These are phyloP conservation scores for Fusarium gaditjirri DNA, from an alignment of 2,329 filamentous ascomycete genomes.

Conservation along the genomic window DNA sequence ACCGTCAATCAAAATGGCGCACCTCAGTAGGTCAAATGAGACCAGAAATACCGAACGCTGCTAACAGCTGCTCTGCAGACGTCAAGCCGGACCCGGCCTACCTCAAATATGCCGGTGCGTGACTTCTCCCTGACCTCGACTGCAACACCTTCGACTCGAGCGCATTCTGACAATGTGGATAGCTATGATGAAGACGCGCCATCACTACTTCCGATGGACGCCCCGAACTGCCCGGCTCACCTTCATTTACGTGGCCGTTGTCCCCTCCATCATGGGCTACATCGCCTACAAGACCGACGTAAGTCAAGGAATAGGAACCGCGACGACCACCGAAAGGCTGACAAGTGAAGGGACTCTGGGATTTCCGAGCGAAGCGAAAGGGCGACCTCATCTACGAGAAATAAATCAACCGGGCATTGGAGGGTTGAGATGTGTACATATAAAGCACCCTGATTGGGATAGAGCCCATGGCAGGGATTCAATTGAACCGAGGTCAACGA, in stretches of 20 bases:
- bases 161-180: constrained; percentile 41
- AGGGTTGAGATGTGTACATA: constrained; percentile 56
- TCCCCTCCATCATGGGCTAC: constrained; percentile 77
- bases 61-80: constrained; percentile 48
- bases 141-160: background rate
- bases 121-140: constrained; percentile 37
- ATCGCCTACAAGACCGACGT: constrained; percentile 87
- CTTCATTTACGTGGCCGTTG: constrained; percentile 77
- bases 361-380: constrained; percentile 86
- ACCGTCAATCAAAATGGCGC: constrained; percentile 51
- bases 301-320: constrained; percentile 55
- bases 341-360: constrained; percentile 78
- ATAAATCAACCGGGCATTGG: constrained; percentile 54
- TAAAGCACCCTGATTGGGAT: constrained; percentile 43
- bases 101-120: constrained; percentile 54
- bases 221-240: constrained; percentile 82
- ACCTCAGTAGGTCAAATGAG: constrained; percentile 49
- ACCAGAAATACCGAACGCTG: background rate
- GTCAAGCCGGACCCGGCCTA: constrained; percentile 56
- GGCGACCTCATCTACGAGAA: constrained; percentile 87
- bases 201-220: constrained; percentile 97
- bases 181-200: constrained; percentile 87
- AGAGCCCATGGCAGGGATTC: constrained; percentile 39
- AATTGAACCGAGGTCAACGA: constrained; percentile 32
- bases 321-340: constrained; percentile 24